Base-by-base conservation (phyloP, 2,329 filamentous ascomycete genomes). In the Penicillium verrucosum region DNA sequence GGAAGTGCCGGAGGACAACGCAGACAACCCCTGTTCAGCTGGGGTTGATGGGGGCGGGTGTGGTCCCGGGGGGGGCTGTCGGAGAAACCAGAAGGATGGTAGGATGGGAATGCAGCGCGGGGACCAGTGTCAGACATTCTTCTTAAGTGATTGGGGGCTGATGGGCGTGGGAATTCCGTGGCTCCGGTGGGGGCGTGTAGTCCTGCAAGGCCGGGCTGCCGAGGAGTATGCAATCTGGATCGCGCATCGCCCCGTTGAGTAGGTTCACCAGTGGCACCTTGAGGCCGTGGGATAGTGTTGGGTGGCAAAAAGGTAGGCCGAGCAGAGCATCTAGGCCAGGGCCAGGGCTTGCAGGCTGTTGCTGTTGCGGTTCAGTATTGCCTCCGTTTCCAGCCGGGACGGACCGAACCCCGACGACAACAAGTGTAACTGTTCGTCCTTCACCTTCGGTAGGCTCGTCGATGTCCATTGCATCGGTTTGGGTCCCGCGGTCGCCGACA, bases 391-490 rank as follows among this genome's bases (percentile, higher is more conserved):
- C 77, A 21, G 84, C 80, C 32, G 82, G 84, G 56, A 88, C 85
- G 27, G 85, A 87, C 51, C 86, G 78, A 54, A 89, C 87, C 52
- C 86, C 86, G 40, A 89, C 86, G 51, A 89, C 86, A 42, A 89
- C 87, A 60, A 89, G 81, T 9, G 86, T 87, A 38, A 88, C 83
- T 72, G 86, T 86, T 23, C 86, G 79, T 45, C 82, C 82, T 54
- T 81, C 80, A 25, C 67, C 75, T 37, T 77, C 76, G 43, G 73
- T 57, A 60, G 69, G 66, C 23, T 73, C 74, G 44, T 79, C 77
- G 45, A 74, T 53, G 54, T 75, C 72, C 68, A 76, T 74, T 46
- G 71, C 68, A 59, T 75, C 72, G 6, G 60, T 54, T 40, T 61
- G 53, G 29, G 65, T 58, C 38, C 67, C 65, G 42, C 54, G 57